phyloP scores from a whole-genome alignment of 352 stramenopile genomes.

The Albugo laibachii region DNA sequence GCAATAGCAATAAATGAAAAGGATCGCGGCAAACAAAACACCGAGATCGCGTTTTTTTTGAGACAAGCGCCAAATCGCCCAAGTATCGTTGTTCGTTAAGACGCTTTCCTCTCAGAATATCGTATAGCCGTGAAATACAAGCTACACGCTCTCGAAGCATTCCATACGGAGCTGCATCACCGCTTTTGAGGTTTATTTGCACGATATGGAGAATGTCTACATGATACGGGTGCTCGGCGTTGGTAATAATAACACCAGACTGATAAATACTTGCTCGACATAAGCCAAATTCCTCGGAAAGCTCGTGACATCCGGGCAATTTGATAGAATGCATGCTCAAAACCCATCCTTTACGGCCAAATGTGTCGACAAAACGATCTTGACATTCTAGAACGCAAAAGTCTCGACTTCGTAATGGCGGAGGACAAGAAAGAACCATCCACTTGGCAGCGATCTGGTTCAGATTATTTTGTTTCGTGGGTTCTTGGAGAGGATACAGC shows the following conservation, averaged over 20 bases:
- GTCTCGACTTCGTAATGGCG: conserved; percentile 15
- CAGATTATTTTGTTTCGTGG: conserved; percentile 51
- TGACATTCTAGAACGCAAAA: conserved; percentile 71
- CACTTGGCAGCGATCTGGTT: conserved; percentile 76
- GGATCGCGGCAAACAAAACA: conserved; percentile 66
- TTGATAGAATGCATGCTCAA: conserved; percentile 72
- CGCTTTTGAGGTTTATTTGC: conserved; percentile 66
- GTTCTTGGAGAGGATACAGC: conserved; percentile 36
- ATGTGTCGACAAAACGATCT: conserved; percentile 71
- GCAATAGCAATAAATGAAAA: conserved; percentile 60
- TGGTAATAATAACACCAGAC: conserved; percentile 66
- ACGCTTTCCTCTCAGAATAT: conserved; percentile 43
- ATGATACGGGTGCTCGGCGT: conserved; percentile 42
- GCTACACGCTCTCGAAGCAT: conserved; percentile 14
- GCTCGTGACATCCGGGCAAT: conserved; percentile 45
- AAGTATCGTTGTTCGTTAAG: conserved; percentile 67
- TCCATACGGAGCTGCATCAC: conserved; percentile 19
- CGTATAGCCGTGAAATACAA: conserved; percentile 20
- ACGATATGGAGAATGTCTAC: conserved; percentile 72
- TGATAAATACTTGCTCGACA: conserved; percentile 65
- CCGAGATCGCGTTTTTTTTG: conserved; percentile 51
- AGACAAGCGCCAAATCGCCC: conserved; percentile 62
- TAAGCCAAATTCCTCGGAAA: conserved; percentile 55
- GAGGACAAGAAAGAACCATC: conserved; percentile 25
- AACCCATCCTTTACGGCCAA: conserved; percentile 62